Conservation (phyloP, 2,329 filamentous ascomycete species). For the Paracorniculantispora psalliotae region DNA sequence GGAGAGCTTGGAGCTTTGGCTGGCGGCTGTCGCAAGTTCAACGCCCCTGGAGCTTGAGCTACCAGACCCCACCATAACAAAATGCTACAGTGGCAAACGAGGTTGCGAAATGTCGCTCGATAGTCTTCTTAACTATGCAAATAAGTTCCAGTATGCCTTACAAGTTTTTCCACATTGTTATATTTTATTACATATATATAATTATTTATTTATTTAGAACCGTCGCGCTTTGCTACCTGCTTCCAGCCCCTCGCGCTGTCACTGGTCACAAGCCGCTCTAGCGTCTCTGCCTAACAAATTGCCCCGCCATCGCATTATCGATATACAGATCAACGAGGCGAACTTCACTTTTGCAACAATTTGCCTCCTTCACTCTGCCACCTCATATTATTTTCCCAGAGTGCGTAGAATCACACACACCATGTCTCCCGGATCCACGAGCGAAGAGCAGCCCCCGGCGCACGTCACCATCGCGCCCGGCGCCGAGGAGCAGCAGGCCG, state of each 20-base stretch:
- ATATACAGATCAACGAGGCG: background rate
- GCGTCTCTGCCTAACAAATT: slow-evolving; percentile 8
- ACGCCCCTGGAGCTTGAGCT: background rate
- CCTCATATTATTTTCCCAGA: background rate
- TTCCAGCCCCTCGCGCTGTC: too few relatives aligned
- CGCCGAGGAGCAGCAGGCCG: background rate
- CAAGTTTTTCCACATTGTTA: background rate
- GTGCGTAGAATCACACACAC: slow-evolving; percentile 12
- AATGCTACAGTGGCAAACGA: background rate
- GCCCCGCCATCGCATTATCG: slow-evolving; percentile 11
- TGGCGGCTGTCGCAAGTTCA: background rate
- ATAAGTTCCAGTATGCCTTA: too few relatives aligned
- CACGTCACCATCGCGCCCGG: slow-evolving; percentile 49
- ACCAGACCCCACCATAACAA: background rate
- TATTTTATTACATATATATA: background rate
- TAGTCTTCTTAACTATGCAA: too few relatives aligned
- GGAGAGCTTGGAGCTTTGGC: background rate
- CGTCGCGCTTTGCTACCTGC: too few relatives aligned
- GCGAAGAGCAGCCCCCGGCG: slow-evolving; percentile 30
- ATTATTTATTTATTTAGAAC: too few relatives aligned
- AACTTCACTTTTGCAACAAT: background rate
- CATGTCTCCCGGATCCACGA: slow-evolving; percentile 36
- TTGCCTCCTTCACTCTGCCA: background rate
- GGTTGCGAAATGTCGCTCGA: too few relatives aligned
- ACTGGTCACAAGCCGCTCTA: background rate